Conservation (phyloP, 106 monocot genomes). For the Dendrobium officinale region DNA sequence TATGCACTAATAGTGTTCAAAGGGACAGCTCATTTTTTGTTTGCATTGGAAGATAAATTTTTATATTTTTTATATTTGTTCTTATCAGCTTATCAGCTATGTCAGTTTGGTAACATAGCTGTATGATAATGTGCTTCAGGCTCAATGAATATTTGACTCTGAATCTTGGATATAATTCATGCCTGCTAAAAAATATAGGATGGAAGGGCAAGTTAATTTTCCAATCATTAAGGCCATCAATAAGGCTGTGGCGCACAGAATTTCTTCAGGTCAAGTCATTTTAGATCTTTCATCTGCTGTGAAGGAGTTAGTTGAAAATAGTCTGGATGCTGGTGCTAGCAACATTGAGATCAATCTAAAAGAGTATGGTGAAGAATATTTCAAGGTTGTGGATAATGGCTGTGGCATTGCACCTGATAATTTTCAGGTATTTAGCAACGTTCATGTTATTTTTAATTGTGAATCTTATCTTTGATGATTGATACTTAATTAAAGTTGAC, state of each 20-base stretch:
- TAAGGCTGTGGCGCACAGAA: slow-evolving; percentile 68
- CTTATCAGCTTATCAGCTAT: neutral
- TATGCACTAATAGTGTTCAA: neutral
- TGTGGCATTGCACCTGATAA: slow-evolving; percentile 79
- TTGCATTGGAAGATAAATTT: neutral
- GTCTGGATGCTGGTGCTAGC: slow-evolving; percentile 87
- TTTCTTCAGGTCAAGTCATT: slow-evolving; percentile 98
- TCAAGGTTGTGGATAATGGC: slow-evolving; percentile 95
- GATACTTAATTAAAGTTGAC: neutral
- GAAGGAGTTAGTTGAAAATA: slow-evolving; percentile 95
- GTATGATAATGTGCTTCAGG: neutral
- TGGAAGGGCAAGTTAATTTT: slow-evolving; percentile 32
- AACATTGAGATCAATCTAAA: slow-evolving; percentile 75
- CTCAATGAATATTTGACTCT: neutral
- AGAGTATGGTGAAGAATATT: slow-evolving; percentile 67
- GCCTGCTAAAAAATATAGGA: slow-evolving; percentile 9
- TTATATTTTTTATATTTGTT: neutral
- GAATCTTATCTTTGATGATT: neutral
- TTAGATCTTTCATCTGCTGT: slow-evolving; percentile 91
- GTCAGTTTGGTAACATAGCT: neutral
- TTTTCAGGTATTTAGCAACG: slow-evolving; percentile 58
- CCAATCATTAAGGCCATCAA: slow-evolving; percentile 65
- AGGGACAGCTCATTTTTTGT: neutral
- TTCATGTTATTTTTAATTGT: slow-evolving; percentile 1
- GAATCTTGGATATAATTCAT: neutral